Base-by-base conservation (phyloP, 2,329 filamentous ascomycete species). In the Aureobasidium zeae region DNA sequence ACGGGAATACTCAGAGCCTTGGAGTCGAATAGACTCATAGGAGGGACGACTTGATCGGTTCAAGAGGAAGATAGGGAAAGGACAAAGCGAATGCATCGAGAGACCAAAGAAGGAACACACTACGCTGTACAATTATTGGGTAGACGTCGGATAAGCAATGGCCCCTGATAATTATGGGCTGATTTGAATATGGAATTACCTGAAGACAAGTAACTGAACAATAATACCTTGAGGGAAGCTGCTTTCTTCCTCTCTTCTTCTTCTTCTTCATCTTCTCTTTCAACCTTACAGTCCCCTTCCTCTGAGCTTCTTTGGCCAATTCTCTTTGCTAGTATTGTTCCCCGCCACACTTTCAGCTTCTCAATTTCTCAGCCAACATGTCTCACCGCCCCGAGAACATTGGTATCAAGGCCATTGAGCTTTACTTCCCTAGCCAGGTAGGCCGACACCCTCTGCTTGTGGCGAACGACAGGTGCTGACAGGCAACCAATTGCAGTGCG, bases 401-500 rank as follows among this genome's bases (percentile, higher is more conserved):
- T 48, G 69, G 69, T 51, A 72, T 72, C 63, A 72, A 71, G 58
- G 69, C 66, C 63, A 68, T 72, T 57, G 69, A 72, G 64, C 62
- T 72, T 41, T 72, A 72, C 63, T 70, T 72, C 53, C 69, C 69
- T 48, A 69, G 63, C 62, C 69, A 71, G 63, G 68, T 66, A 59
- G 52, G 66, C 61, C 17, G 13, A 17, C n/a, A 19, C 25, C 16
- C 15, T 15, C n/a, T 16, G 26, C 20, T 35, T n/a, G 7, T 31
- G 17, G n/a, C 16, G 16, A 13, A 26, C n/a, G 19, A 45, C 31
- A 31, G n/a, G 19, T 11, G 29, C 43, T 36, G 20, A 49, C 52
- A n/a, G n/a, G n/a, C 38, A 56, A 46, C 24, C 19, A 9, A 35
- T n/a, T 45, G 29, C 62, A 72, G 69, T 72, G 69, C 54, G 69